These are phyloP conservation scores for Penicillium maclennaniae DNA, from an alignment of 495 filamentous ascomycete species.

Conservation along the genomic window DNA sequence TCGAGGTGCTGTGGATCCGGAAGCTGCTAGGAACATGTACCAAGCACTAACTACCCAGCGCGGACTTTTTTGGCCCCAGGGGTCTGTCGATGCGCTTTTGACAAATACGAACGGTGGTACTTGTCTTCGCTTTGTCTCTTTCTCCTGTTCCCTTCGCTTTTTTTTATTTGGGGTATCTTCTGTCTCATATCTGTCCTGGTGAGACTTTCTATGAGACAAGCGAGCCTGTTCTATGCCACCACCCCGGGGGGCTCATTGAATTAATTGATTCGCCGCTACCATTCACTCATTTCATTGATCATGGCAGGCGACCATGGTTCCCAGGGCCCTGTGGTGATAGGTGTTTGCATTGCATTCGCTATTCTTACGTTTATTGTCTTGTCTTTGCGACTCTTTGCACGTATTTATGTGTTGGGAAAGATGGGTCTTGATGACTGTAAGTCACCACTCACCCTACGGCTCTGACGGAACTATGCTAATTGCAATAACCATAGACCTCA, in stretches of 20 bases:
- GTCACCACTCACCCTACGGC: constrained; percentile 3
- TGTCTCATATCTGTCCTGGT: constrained; percentile 1
- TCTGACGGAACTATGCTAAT: not conserved
- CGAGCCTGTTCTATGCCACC: not conserved
- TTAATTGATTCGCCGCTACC: not conserved
- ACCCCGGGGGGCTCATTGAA: not conserved
- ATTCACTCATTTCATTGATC: constrained; percentile 5
- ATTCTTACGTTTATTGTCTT: constrained; percentile 33
- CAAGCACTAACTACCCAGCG: constrained; percentile 1
- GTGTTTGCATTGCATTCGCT: constrained; percentile 34
- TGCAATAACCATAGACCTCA: constrained; percentile 25
- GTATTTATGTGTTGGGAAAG: constrained; percentile 30
- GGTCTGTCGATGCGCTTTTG: not conserved
- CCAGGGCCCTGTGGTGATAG: constrained; percentile 29
- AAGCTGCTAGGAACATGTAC: constrained; percentile 10
- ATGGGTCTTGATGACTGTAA: constrained; percentile 39
- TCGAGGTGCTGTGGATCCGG: not conserved
- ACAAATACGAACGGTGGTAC: constrained; percentile 7
- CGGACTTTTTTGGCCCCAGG: not conserved
- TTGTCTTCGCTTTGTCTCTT: not conserved
- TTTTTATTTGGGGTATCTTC: not conserved
- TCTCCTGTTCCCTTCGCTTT: not conserved
- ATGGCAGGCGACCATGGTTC: constrained; percentile 23
- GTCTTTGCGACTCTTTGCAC: constrained; percentile 33
- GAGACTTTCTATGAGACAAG: not conserved